phyloP scores from a whole-genome alignment of 306 rosid genomes.

The Cicer pinnatifidum region DNA sequence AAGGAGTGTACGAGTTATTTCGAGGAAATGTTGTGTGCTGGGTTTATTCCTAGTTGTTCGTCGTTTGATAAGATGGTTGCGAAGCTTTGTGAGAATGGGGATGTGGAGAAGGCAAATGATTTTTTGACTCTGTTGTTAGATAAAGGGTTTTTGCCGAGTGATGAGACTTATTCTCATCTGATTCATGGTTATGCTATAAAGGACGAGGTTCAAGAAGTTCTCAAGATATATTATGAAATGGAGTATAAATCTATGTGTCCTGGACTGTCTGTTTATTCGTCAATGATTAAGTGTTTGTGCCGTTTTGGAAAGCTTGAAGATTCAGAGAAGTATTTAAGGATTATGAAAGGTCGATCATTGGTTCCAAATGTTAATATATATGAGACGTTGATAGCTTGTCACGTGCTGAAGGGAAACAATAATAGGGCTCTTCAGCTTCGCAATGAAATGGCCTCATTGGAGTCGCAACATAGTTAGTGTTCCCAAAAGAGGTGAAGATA shows the following conservation, averaged over 20 bases:
- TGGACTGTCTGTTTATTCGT: conserved; percentile 53
- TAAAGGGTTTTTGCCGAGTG: conserved; percentile 66
- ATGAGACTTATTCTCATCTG: conserved; percentile 56
- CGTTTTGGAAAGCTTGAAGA: conserved; percentile 61
- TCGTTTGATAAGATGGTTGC: conserved; percentile 63
- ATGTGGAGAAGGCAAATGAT: conserved; percentile 55
- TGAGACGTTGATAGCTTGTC: conserved; percentile 51
- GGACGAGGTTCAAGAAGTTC: conserved; percentile 52
- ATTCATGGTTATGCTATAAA: conserved; percentile 61
- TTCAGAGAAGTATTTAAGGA: conserved; percentile 64
- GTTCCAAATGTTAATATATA: conserved; percentile 49
- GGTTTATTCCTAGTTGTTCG: conserved; percentile 66
- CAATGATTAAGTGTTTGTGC: conserved; percentile 61
- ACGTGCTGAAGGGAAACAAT: conserved; percentile 51
- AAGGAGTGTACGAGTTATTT: conserved; percentile 55
- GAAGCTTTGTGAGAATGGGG: conserved; percentile 62
- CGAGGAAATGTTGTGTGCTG: conserved; percentile 62
- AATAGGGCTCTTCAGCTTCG: conserved; percentile 50
- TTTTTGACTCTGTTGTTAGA: conserved; percentile 66
- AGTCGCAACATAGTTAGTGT: conserved; percentile 38
- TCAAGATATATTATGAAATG: conserved; percentile 84
- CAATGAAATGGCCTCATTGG: conserved; percentile 53
- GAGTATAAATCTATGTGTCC: conserved; percentile 61
- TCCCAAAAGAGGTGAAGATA: conserved; percentile 15
- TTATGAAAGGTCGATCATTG: conserved; percentile 64